phyloP scores from a whole-genome alignment of 2,329 filamentous ascomycete species.

The Fusarium verrucosum region DNA sequence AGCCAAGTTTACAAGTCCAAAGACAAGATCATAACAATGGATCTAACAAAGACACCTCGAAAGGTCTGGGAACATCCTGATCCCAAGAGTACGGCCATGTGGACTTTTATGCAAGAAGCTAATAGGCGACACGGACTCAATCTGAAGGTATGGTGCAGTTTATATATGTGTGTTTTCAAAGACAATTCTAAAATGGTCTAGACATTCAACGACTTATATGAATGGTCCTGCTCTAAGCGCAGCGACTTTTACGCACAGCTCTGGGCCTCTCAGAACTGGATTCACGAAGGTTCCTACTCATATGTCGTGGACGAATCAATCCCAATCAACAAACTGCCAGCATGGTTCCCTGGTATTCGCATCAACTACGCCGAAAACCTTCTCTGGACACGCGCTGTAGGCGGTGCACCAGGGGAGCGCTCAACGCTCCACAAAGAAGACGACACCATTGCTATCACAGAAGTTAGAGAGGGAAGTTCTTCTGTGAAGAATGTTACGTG shows the following conservation, averaged over 20 bases:
- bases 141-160: constrained; percentile 60
- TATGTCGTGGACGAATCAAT: constrained; percentile 73
- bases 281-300: constrained; percentile 69
- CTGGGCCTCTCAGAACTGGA: constrained; percentile 67
- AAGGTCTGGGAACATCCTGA: constrained; percentile 76
- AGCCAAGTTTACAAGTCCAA: neutral
- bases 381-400: constrained; percentile 65
- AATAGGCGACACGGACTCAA: constrained; percentile 66
- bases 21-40: constrained; percentile 38
- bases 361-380: constrained; percentile 86
- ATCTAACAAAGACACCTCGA: constrained; percentile 55
- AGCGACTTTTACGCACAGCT: constrained; percentile 72
- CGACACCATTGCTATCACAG: constrained; percentile 73
- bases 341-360: constrained; percentile 78
- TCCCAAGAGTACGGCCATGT: constrained; percentile 71
- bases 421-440: constrained; percentile 74
- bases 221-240: constrained; percentile 71
- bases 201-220: constrained; percentile 75
- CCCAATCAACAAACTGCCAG: constrained; percentile 75
- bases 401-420: constrained; percentile 54
- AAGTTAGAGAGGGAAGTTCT: constrained; percentile 73
- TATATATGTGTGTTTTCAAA: rapidly evolving
- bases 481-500: constrained; percentile 70
- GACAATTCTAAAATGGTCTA: constrained; percentile 42
- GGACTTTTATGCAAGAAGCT: constrained; percentile 70